Conservation (phyloP, 2,329 filamentous ascomycete species). For the Macroventuria anomochaeta region DNA sequence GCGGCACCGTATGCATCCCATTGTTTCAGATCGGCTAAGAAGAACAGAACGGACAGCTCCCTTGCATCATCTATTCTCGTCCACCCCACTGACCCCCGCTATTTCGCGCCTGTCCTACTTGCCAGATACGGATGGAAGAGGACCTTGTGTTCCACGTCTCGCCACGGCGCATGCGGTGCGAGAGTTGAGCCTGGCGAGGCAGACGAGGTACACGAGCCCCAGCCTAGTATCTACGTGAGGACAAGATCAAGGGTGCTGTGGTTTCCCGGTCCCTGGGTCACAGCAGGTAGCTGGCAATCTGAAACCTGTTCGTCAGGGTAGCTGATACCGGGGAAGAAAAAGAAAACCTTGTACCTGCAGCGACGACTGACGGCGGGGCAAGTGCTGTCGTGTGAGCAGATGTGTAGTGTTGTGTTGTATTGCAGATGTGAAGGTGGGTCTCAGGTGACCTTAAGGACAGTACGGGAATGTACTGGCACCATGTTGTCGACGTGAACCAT, state of each 20-base stretch:
- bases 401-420: neutral
- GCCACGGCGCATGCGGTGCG: conserved; percentile 1
- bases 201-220: neutral
- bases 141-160: no score
- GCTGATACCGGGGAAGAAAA: neutral
- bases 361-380: neutral
- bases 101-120: neutral
- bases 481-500: no score
- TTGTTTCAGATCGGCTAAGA: neutral
- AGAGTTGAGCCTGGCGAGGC: conserved; percentile 5
- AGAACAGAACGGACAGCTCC: neutral
- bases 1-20: neutral
- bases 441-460: neutral
- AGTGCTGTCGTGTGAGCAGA: neutral
- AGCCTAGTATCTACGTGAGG: neutral
- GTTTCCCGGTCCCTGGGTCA: conserved; percentile 12
- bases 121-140: neutral
- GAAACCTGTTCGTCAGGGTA: conserved; percentile 1
- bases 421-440: neutral
- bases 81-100: neutral
- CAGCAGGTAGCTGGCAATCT: conserved; percentile 5
- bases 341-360: conserved; percentile 8
- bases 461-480: no score
- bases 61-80: conserved; percentile 5
- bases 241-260: neutral